Conservation (phyloP, 768 basidiomycete genomes). For the Ramaria rubella region DNA sequence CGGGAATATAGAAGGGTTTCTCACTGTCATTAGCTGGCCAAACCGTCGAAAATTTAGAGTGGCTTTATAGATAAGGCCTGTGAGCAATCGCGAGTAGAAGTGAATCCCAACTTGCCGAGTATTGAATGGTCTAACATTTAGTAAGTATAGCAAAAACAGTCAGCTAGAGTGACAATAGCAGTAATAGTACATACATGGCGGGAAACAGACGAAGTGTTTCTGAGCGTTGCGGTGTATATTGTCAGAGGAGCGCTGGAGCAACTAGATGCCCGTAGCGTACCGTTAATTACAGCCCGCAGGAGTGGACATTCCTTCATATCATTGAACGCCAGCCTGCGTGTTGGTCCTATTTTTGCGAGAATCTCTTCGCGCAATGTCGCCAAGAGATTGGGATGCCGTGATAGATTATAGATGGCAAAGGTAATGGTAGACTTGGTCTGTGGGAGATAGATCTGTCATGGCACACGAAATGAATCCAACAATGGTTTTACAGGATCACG, state of each 20-base stretch:
- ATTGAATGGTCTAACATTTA: constrained; percentile 4
- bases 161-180: background rate
- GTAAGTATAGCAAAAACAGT: background rate
- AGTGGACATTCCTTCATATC: constrained; percentile 59
- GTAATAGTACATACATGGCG: constrained; percentile 27
- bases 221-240: constrained; percentile 7
- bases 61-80: background rate
- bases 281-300: constrained; percentile 58
- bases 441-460: background rate
- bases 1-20: constrained; percentile 8
- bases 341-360: constrained; percentile 41
- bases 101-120: background rate
- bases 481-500: constrained; percentile 17
- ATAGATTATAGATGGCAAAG: constrained; percentile 38
- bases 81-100: background rate
- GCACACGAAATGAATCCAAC: constrained; percentile 12
- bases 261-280: constrained; percentile 33
- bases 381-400: constrained; percentile 44
- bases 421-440: constrained; percentile 30
- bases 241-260: background rate
- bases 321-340: constrained; percentile 44
- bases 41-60: background rate
- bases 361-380: constrained; percentile 51
- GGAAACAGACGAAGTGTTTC: constrained; percentile 55
- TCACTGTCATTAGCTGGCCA: constrained; percentile 2